Base-by-base conservation (phyloP, 805 yeast species). In the Debaryomyces castellii region DNA sequence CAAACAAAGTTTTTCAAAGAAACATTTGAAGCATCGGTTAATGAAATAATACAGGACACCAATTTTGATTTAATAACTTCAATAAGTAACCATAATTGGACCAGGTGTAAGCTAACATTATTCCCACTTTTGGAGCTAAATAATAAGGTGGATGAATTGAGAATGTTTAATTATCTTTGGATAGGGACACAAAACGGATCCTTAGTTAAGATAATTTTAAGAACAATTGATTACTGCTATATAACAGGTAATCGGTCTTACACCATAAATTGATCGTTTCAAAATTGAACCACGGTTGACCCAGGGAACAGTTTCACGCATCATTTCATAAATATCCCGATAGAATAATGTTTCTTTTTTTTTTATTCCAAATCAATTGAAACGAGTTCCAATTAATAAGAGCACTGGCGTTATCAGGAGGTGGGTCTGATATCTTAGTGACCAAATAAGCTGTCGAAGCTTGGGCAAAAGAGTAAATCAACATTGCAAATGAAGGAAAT, bases 391-490 rank as follows among this genome's bases (percentile, higher is more conserved):
- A 69, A 40, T 58, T 55, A 5, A 64, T 51, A 21, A 67, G 53
- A 23, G 60, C 51, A 22, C 57, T 60, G 11, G 47, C 39, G 12
- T 47, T 46, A 5, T 50, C 38, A 4, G 71, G 71, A 1, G 71
- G 67, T 3, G 79, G 76, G 44, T 77, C 81, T 1, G 82, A 66
- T 12, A 81, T 64, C 53, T 78, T 78, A 5, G 85, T 76, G 35
- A 81, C 58, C 32, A 82, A 59, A 51, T 77, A 78, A 1, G 83
- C 85, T 17, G 77, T 67, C 23, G 77, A 71, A 2, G 80, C 71
- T 55, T 79, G 77, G 2, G 83, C 84, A 37, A 80, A 59, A 12
- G 81, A 80, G 50, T 77, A 77, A 17, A 75, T 63, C 11, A 80
- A 52, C 18, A 78, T 66, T 0, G 83, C 76, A 3, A 76, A 53